These are phyloP conservation scores for Monilinia fructigena DNA, from an alignment of 2,329 filamentous ascomycete genomes.

Conservation along the genomic window DNA sequence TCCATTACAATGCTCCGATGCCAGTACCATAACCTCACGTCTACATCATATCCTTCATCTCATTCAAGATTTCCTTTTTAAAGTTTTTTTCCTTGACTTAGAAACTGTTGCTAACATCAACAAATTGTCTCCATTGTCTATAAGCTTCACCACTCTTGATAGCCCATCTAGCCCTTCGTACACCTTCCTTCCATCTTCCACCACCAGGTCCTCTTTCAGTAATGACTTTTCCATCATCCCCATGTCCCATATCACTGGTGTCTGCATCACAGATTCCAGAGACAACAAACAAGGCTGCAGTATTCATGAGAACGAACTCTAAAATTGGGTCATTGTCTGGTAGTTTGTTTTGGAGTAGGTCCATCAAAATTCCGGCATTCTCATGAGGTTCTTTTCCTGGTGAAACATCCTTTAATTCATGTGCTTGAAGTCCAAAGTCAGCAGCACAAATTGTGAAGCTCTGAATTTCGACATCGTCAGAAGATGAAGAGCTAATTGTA, in stretches of 20 bases:
- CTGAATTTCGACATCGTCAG: constrained; percentile 58
- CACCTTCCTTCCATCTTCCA: constrained; percentile 91
- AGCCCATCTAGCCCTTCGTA: constrained; percentile 83
- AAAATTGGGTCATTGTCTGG: constrained; percentile 77
- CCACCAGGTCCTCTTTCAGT: constrained; percentile 81
- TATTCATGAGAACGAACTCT: constrained; percentile 93
- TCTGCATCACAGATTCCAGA: constrained; percentile 86
- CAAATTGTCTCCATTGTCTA: constrained; percentile 78
- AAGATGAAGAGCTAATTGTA: constrained; percentile 40
- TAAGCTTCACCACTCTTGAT: constrained; percentile 84
- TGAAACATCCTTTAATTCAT: constrained; percentile 75
- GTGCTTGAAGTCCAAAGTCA: constrained; percentile 81
- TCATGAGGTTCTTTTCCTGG: constrained; percentile 81
- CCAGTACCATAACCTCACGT: neutral
- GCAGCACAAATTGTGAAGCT: constrained; percentile 75
- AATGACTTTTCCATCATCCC: constrained; percentile 78
- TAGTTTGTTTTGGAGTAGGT: constrained; percentile 72
- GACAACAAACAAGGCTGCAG: constrained; percentile 81
- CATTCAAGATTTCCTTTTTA: neutral
- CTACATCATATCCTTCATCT: constrained; percentile 4
- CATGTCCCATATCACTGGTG: constrained; percentile 72
- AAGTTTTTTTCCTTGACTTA: neutral
- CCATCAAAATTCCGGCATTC: constrained; percentile 81
- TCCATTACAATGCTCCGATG: neutral
- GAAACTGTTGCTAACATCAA: constrained; percentile 60